A percentile compares a stretch with the other conserved stretches of the same genome.
These are phyloP conservation scores for Falciphora oryzae DNA, from an alignment of 2,329 filamentous ascomycete species.

Conservation along the genomic window DNA sequence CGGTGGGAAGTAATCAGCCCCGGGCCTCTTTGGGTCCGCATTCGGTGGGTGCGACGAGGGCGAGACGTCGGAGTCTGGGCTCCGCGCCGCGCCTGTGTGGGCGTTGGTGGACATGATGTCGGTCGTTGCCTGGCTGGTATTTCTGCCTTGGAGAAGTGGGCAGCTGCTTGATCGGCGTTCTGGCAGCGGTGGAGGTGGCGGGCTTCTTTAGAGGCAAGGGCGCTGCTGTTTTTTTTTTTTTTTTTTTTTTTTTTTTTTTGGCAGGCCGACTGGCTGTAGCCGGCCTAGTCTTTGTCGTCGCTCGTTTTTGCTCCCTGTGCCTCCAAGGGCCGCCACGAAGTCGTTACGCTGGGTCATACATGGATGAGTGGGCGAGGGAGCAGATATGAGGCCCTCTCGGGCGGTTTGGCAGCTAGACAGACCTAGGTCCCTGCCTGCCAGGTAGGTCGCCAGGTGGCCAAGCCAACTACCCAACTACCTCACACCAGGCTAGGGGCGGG, in stretches of 20 bases:
- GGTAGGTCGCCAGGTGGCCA: too few species aligned
- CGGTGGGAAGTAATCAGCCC: conserved; percentile 22
- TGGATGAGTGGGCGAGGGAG: too few species aligned
- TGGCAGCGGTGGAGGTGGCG: conserved; percentile 16
- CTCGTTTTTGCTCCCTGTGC: neutral
- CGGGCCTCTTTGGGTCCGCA: conserved; percentile 18
- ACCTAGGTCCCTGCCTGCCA: too few species aligned
- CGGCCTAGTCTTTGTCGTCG: neutral
- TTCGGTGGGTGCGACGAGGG: conserved; percentile 29
- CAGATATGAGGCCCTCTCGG: too few species aligned
- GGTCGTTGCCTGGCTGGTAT: neutral
- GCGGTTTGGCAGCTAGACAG: too few species aligned
- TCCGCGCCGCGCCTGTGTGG: conserved; percentile 17
- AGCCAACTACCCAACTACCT: too few species aligned
- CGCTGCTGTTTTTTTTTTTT: conserved; percentile 6
- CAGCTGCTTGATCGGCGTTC: neutral
- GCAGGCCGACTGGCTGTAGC: neutral
- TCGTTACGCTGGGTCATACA: neutral
- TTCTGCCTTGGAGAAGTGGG: neutral
- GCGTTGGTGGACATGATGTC: neutral
- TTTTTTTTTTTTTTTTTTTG: neutral
- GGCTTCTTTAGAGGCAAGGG: neutral
- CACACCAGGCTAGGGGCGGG: too few species aligned
- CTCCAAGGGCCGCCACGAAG: neutral
- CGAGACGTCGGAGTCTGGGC: conserved; percentile 38